Evolutionary conservation across 202 grass and related monocot genomes (phyloP).

Genomic region (Zizania palustris): DNA sequence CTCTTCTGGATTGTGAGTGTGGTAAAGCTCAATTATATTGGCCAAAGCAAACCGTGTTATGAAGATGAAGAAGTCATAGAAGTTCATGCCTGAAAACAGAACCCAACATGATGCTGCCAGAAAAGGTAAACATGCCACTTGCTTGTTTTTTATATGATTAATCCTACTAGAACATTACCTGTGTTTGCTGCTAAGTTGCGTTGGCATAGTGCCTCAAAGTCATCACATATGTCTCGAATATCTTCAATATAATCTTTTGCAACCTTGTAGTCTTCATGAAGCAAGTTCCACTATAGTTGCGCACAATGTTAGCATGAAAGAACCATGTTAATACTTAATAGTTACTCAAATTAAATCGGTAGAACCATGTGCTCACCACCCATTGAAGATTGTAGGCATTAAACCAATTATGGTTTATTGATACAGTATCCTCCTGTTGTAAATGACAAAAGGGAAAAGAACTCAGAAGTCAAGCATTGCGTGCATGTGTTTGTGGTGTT

Average conservation of each 20-base stretch:
- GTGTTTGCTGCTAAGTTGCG: slow-evolving; percentile 89
- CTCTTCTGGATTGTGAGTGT: slow-evolving; percentile 50
- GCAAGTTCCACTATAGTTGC: slow-evolving; percentile 75
- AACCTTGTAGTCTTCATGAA: slow-evolving; percentile 87
- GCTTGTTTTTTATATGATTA: slow-evolving; percentile 17
- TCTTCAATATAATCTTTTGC: slow-evolving; percentile 98
- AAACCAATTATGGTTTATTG: slow-evolving; percentile 99
- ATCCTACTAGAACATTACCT: slow-evolving; percentile 51
- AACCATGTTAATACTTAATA: slow-evolving; percentile 26
- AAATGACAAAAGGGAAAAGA: slow-evolving; percentile 22
- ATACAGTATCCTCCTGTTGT: slow-evolving; percentile 85
- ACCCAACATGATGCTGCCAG: slow-evolving; percentile 44
- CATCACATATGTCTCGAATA: slow-evolving; percentile 77
- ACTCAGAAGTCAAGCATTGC: background rate
- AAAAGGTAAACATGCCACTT: slow-evolving; percentile 38
- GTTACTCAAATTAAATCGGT: slow-evolving; percentile 20
- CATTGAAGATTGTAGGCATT: slow-evolving; percentile 92
- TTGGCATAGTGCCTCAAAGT: slow-evolving; percentile 89
- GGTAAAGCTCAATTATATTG: slow-evolving; percentile 66
- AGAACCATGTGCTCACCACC: slow-evolving; percentile 64
- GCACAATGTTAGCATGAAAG: slow-evolving; percentile 20
- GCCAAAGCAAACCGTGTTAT: slow-evolving; percentile 69
- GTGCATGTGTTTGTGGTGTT: background rate
- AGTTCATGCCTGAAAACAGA: slow-evolving; percentile 85
- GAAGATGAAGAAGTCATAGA: slow-evolving; percentile 92